A percentile compares a stretch with the other conserved stretches of the same genome.
Evolutionary conservation across 768 basidiomycete genomes (phyloP).

Genomic region (Candolleomyces eurysporus): DNA sequence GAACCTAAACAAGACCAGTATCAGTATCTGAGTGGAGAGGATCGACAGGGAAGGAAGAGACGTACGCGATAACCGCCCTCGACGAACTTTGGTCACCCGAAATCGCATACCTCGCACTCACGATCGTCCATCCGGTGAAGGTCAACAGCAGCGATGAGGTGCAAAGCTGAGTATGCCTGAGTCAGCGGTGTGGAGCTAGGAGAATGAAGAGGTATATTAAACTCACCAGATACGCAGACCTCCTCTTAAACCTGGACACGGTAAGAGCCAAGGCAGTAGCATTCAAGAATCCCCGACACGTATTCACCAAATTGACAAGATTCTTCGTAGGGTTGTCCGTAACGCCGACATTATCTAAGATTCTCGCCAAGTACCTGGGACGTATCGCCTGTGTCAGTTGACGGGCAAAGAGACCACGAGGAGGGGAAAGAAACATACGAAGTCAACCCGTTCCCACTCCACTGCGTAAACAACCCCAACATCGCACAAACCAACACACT

Average conservation of each 20-base stretch:
- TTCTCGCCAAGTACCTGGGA: conserved; percentile 50
- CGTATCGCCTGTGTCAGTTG: no score
- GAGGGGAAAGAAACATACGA: conserved; percentile 30
- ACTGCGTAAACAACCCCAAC: conserved; percentile 58
- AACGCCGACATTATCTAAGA: conserved; percentile 53
- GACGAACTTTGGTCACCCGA: conserved; percentile 43
- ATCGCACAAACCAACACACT: conserved; percentile 47
- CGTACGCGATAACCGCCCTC: conserved; percentile 47
- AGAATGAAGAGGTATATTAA: background rate
- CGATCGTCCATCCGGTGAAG: conserved; percentile 55
- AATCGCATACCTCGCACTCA: conserved; percentile 45
- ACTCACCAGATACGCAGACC: conserved; percentile 49
- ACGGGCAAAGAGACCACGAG: no score
- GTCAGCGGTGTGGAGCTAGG: background rate
- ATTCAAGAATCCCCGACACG: conserved; percentile 56
- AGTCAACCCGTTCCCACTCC: conserved; percentile 62
- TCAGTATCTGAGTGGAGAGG: background rate
- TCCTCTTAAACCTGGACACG: conserved; percentile 44
- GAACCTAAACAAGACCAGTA: conserved; percentile 30
- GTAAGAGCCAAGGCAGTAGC: conserved; percentile 50
- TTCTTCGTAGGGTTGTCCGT: conserved; percentile 50
- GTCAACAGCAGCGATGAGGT: conserved; percentile 44
- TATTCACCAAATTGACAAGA: conserved; percentile 53
- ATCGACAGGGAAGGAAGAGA: background rate
- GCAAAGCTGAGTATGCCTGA: conserved; percentile 30